Base-by-base conservation (phyloP, 371 early-diverging fungal genomes). In the Lichtheimia ornata region DNA sequence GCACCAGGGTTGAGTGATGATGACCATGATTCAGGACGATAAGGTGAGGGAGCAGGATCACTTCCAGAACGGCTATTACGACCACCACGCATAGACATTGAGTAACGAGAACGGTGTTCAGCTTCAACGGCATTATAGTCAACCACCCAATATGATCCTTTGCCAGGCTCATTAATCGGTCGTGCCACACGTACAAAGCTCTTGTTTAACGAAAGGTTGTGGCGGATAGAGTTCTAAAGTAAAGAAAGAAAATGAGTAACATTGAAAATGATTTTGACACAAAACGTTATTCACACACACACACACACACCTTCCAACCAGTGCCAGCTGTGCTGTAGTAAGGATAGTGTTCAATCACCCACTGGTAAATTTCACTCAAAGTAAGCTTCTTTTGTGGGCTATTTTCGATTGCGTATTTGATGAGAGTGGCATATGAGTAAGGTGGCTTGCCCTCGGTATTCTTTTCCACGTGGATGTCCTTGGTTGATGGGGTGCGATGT, bases 151-250 rank as follows among this genome's bases (percentile, higher is more conserved):
- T 92, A 97, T 15, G 94, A 87, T 7, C 99, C 99, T 76, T 99
- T 99, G 25, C 99, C 99, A 4, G 93, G 93, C 66, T 96, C 94
- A 64, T 93, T 88, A 61, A 87, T 81, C 1, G 94, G 91, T 56
- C 97, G 84, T 18, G 97, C 94, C 2, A 96, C 89, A 50, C 95
- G 89, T 54, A 93, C 87, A 72, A 99, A 99, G 51, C 89, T 84
- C 71, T 94, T 94, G 79, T 98, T 99, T 44, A 99, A 82, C 5
- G 96, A 95, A 35, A 99, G 84, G 72, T 99, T 99, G 82, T 99
- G 99, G 44, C 99, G 89, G 52, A 99, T 95, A 4, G 97, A 97
- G 74, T 99, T 99, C 88, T 96, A 44, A 61, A 55, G 30, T 35
- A 35, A 35, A 35, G n/a, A 9, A 35, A 9, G 2, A 35, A 9